These are phyloP conservation scores for Amphicarpaea edgeworthii DNA, from an alignment of 306 rosid species.

Conservation along the genomic window DNA sequence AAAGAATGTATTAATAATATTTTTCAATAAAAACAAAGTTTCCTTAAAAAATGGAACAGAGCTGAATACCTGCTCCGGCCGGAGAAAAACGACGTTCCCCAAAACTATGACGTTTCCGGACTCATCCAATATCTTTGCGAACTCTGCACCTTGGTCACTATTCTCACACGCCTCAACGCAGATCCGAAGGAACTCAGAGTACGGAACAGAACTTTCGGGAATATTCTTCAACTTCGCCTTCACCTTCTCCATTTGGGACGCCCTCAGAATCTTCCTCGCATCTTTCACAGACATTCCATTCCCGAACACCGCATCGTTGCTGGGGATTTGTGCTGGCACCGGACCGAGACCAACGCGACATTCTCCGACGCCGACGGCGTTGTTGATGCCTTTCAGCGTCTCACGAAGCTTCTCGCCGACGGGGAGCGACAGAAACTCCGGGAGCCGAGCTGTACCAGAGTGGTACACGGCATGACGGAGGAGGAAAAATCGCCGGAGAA, in stretches of 20 bases:
- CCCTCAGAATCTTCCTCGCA: slow-evolving; percentile 73
- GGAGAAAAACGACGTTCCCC: slow-evolving; percentile 80
- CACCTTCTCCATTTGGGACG: slow-evolving; percentile 69
- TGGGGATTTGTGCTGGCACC: too few relatives aligned
- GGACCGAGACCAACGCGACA: background rate
- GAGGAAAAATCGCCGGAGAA: slow-evolving; percentile 64
- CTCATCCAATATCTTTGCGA: slow-evolving; percentile 74
- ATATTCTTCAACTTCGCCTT: slow-evolving; percentile 62
- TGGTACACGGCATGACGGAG: slow-evolving; percentile 54
- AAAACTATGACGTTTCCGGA: slow-evolving; percentile 85
- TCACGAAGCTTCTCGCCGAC: slow-evolving; percentile 66
- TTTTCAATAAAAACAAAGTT: too few relatives aligned
- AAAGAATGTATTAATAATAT: too few relatives aligned
- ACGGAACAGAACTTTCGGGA: slow-evolving; percentile 59
- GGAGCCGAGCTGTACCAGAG: slow-evolving; percentile 53
- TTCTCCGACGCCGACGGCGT: background rate
- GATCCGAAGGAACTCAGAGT: slow-evolving; percentile 62
- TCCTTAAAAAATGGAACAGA: too few relatives aligned
- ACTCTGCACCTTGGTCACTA: slow-evolving; percentile 65
- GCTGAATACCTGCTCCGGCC: slow-evolving; percentile 76
- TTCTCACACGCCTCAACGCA: slow-evolving; percentile 65
- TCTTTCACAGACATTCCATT: slow-evolving; percentile 57
- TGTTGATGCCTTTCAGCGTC: slow-evolving; percentile 49
- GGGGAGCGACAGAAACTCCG: slow-evolving; percentile 64
- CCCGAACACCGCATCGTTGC: slow-evolving; percentile 19